These are phyloP conservation scores for Vitis hybrid DNA, from an alignment of 177 flowering plant species.

Conservation along the genomic window DNA sequence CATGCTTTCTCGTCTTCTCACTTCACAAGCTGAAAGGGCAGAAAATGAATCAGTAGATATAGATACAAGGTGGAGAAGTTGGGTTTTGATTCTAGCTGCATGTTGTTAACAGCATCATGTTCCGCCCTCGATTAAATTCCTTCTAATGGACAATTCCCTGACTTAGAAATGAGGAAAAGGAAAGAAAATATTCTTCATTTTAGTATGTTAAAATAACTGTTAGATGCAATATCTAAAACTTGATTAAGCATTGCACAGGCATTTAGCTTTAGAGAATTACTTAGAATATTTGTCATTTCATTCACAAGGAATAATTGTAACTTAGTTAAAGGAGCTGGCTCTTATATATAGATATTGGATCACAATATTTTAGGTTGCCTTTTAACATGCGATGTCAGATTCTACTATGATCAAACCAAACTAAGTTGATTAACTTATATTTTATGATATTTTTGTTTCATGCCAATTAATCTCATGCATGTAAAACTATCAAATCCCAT, in stretches of 20 bases:
- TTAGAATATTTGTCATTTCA: no score
- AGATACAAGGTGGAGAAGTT: slow-evolving; percentile 4
- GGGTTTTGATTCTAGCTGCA: slow-evolving; percentile 17
- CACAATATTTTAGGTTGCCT: no score
- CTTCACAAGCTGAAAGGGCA: background rate
- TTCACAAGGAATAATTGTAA: no score
- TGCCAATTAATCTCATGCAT: no score
- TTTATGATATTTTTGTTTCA: background rate
- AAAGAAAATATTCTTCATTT: slow-evolving; percentile 1
- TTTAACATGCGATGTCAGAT: background rate
- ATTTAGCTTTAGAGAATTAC: no score
- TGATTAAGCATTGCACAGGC: no score
- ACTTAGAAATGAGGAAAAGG: background rate
- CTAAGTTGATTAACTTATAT: background rate
- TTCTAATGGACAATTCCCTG: slow-evolving; percentile 7
- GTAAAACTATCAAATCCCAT: no score
- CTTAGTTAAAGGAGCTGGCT: no score
- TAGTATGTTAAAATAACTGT: no score
- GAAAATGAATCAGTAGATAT: slow-evolving; percentile 9
- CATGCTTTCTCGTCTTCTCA: background rate
- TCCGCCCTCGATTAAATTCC: slow-evolving; percentile 19
- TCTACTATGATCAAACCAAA: background rate
- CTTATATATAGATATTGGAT: background rate
- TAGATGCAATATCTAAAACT: no score
- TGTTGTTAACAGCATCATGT: slow-evolving; percentile 20